Evolutionary conservation across 768 basidiomycete genomes (phyloP).

Genomic region (Russula earlei): DNA sequence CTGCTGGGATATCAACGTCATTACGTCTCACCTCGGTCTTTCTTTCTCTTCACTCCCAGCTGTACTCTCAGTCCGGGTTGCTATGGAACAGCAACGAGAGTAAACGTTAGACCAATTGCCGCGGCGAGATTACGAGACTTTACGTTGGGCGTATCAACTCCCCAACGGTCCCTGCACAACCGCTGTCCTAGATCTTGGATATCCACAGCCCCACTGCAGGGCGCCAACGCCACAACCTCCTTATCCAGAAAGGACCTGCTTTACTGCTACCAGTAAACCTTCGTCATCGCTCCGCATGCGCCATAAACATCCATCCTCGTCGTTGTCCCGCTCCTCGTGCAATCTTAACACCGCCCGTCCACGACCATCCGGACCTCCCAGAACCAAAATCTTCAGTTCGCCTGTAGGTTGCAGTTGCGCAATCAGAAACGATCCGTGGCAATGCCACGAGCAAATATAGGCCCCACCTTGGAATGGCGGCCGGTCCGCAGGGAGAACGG

Average conservation of each 20-base stretch:
- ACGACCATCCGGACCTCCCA: slow-evolving; percentile 12
- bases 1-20: too few species aligned
- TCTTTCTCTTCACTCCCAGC: too few species aligned
- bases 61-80: too few species aligned
- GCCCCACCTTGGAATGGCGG: slow-evolving; percentile 52
- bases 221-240: background rate
- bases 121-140: too few species aligned
- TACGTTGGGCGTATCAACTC: too few species aligned
- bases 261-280: slow-evolving; percentile 36
- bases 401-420: slow-evolving; percentile 31
- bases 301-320: slow-evolving; percentile 69
- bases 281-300: slow-evolving; percentile 47
- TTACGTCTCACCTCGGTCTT: too few species aligned
- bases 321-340: slow-evolving; percentile 35
- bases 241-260: slow-evolving; percentile 30
- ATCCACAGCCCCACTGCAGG: background rate
- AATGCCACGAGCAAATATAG: background rate
- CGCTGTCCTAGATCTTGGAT: too few species aligned
- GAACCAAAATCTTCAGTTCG: slow-evolving; percentile 53
- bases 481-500: slow-evolving; percentile 44
- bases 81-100: too few species aligned
- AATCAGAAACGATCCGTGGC: background rate
- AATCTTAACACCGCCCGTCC: slow-evolving; percentile 41
- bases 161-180: too few species aligned
- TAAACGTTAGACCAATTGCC: too few species aligned